These are phyloP conservation scores for Chloropicon primus DNA, from an alignment of 139 green algal genomes.

Conservation along the genomic window DNA sequence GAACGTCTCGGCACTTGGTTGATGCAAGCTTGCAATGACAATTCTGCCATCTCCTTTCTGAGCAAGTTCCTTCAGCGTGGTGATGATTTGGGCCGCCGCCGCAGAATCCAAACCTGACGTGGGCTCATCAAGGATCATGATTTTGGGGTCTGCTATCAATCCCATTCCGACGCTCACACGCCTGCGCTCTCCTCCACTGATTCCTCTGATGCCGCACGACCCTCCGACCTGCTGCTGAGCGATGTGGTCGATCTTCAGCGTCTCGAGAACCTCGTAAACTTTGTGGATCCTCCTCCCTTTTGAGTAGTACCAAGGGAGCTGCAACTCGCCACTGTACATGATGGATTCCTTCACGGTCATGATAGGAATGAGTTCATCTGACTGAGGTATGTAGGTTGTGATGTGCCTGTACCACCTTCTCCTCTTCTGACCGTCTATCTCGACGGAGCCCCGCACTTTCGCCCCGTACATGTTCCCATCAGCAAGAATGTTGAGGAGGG, in stretches of 20 bases:
- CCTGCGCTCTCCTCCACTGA: slow-evolving; percentile 23
- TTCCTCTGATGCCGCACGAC: slow-evolving; percentile 3
- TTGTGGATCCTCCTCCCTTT: neutral
- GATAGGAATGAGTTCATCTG: neutral
- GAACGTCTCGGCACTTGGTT: neutral
- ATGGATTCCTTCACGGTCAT: slow-evolving; percentile 2
- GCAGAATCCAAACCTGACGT: neutral
- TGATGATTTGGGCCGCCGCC: neutral
- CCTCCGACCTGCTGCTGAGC: neutral
- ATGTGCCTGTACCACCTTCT: neutral
- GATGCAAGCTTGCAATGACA: neutral
- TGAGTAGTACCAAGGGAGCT: neutral
- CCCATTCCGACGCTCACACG: slow-evolving; percentile 46
- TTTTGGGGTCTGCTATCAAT: slow-evolving; percentile 38
- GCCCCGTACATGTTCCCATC: slow-evolving; percentile 1
- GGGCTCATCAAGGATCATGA: slow-evolving; percentile 23
- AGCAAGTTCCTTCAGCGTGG: neutral
- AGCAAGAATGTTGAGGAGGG: slow-evolving; percentile 1
- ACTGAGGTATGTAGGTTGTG: neutral
- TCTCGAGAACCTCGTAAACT: neutral
- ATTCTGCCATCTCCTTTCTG: neutral
- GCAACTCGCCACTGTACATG: neutral
- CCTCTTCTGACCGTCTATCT: neutral
- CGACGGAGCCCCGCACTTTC: neutral
- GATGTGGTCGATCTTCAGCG: neutral